Conservation (phyloP, 2,329 filamentous ascomycete species). For the Pseudocercospora musae region DNA sequence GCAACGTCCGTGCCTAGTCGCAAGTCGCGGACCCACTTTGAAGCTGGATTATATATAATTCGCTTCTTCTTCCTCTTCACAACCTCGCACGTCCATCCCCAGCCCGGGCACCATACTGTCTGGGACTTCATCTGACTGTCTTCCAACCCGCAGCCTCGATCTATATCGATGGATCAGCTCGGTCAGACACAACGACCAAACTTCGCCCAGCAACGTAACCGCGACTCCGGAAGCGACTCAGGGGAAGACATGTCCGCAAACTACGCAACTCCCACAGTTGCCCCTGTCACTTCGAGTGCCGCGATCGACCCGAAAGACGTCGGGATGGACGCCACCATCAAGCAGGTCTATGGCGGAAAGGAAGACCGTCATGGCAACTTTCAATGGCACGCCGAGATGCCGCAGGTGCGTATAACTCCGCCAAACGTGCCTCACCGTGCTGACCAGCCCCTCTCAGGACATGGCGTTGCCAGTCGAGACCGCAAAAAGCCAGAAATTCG, state of each 20-base stretch:
- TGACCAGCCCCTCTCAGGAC: conserved; percentile 36
- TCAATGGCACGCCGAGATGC: conserved; percentile 1
- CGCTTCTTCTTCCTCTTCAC: neutral
- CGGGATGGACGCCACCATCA: conserved; percentile 43
- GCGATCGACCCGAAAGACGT: neutral
- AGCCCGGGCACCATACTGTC: too few relatives aligned
- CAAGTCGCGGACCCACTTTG: too few relatives aligned
- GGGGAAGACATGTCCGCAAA: too few relatives aligned
- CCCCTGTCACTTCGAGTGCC: too few relatives aligned
- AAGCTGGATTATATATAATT: too few relatives aligned
- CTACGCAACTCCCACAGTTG: too few relatives aligned
- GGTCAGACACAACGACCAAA: too few relatives aligned
- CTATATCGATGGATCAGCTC: too few relatives aligned
- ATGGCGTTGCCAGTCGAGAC: conserved; percentile 58
- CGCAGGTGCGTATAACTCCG: conserved; percentile 28
- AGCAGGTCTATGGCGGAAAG: conserved; percentile 45
- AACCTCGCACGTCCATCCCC: neutral
- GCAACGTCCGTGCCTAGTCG: too few relatives aligned
- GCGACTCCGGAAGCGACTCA: too few relatives aligned
- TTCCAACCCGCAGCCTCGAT: neutral
- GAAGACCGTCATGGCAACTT: conserved; percentile 6
- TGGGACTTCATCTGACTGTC: too few relatives aligned
- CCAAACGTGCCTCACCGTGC: neutral
- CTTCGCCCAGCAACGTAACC: too few relatives aligned
- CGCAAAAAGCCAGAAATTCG: conserved; percentile 59